Evolutionary conservation across 2,329 filamentous ascomycete genomes (phyloP), one percentile per base, ranked within the genome.

Genomic region (Talaromyces sp.): DNA sequence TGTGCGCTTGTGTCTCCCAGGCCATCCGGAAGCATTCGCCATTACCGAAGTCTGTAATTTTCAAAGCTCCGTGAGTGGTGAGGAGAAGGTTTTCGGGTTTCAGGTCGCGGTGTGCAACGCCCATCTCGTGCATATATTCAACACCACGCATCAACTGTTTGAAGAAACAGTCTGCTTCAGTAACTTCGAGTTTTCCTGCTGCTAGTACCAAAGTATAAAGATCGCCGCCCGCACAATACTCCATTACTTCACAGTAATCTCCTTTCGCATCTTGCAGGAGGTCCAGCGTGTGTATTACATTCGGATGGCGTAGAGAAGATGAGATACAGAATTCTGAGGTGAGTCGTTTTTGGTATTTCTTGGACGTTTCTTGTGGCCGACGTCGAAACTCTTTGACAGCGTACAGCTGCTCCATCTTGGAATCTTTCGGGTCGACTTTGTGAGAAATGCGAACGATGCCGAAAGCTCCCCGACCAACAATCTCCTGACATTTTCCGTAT

Each of bases 11-110:
- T 62, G 93, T 95, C 78, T 99, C 95, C 95, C 95, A 99, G 2
- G 95, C 95, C 94, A 98, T 98, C 64, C 95, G 90, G 85, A 99
- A 99, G 79, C 95, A 99, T 79, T 99, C 95, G 73, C 95, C 95
- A 72, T 99, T 99, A 68, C 95, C 95, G 72, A 99, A 99, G 77
- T 99, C 95, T 33, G 95, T 98, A 69, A 99, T 99, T 75, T 99
- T 99, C 71, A 99, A 87, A 14, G 88, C 91, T 65, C 95, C 95
- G 69, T 93, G 92, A 0, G 91, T 95, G 3, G 95, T 99, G 64
- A 99, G 84, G 0, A 99, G 87, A 13, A 99, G 84, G 71, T 99
- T 99, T 78, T 99, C 95, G 0, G 95, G 95, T 78, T 99, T 99
- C 54, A 99, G 82, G 73, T 99, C 95, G 67, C 95, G 91, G 77